Percentiles rank a stretch among this genome's conserved stretches.
Evolutionary conservation across 208 protist genomes (phyloP).

Genomic region (Trypanosoma conorhini): DNA sequence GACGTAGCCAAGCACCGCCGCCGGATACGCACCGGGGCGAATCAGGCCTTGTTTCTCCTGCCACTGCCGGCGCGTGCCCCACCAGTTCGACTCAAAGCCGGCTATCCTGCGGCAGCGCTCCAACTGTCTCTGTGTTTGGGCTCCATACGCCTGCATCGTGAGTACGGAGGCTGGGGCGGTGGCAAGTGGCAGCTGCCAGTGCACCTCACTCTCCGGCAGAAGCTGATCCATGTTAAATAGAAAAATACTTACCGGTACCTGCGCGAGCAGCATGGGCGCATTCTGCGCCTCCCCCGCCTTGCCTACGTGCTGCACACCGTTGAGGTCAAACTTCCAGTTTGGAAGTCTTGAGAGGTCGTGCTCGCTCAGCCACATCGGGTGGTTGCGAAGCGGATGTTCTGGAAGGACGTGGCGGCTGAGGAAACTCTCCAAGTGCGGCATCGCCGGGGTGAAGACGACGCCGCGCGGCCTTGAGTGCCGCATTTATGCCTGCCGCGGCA

Average conservation of each 20-base stretch:
- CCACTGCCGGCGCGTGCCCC: slow-evolving; percentile 59
- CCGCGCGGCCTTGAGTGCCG: slow-evolving; percentile 7
- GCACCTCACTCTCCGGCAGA: slow-evolving; percentile 24
- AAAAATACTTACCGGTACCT: slow-evolving; percentile 10
- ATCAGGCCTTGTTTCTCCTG: slow-evolving; percentile 17
- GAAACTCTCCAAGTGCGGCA: slow-evolving; percentile 55
- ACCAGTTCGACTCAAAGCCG: slow-evolving; percentile 62
- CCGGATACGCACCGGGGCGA: slow-evolving; percentile 18
- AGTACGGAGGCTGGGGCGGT: slow-evolving; percentile 11
- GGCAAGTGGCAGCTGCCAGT: slow-evolving; percentile 23
- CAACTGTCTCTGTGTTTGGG: slow-evolving; percentile 20
- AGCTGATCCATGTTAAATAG: slow-evolving; percentile 33
- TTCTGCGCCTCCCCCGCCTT: background rate
- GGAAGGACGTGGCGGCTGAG: slow-evolving; percentile 45
- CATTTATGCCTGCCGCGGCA: slow-evolving; percentile 22
- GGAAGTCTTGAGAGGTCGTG: slow-evolving; percentile 35
- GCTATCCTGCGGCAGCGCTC: slow-evolving; percentile 14
- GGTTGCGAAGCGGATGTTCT: slow-evolving; percentile 51
- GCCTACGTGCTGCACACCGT: background rate
- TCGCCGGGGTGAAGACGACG: slow-evolving; percentile 74
- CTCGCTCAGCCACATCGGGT: slow-evolving; percentile 69
- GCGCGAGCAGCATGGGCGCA: slow-evolving; percentile 5
- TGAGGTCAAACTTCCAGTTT: background rate
- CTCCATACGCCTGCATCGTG: slow-evolving; percentile 25
- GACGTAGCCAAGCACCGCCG: slow-evolving; percentile 18